Evolutionary conservation across 2,329 filamentous ascomycete species (phyloP).

Genomic region (Cytospora chrysosperma): DNA sequence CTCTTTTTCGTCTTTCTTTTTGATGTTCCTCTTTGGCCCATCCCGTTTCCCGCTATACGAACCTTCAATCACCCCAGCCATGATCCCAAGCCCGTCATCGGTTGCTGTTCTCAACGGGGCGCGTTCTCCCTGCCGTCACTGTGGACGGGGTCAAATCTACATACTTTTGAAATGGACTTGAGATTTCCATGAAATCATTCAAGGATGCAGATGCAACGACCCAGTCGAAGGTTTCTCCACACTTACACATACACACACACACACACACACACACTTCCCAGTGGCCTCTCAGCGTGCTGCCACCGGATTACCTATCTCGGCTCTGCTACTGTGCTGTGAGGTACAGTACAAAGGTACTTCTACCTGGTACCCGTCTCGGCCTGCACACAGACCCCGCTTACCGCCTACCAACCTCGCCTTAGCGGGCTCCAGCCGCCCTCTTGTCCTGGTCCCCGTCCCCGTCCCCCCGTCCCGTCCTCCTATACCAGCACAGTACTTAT

Average conservation of each 20-base stretch:
- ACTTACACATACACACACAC: neutral
- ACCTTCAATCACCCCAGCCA: neutral
- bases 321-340: neutral
- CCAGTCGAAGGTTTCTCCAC: too few relatives aligned
- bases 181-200: neutral
- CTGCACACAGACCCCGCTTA: slow-evolving; percentile 11
- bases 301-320: neutral
- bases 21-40: too few relatives aligned
- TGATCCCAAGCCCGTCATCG: neutral
- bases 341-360: neutral
- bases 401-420: slow-evolving; percentile 22
- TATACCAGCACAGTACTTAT: slow-evolving; percentile 20
- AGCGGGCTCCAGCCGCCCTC: slow-evolving; percentile 14
- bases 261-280: neutral
- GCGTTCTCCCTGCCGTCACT: neutral
- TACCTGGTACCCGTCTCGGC: neutral
- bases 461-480: neutral
- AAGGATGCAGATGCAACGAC: too few relatives aligned
- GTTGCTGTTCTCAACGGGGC: neutral
- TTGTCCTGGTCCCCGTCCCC: slow-evolving; percentile 12
- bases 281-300: neutral
- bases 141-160: neutral
- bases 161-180: neutral
- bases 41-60: neutral
- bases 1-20: neutral